phyloP scores from a whole-genome alignment of 176 grass and related monocot genomes.

The Themeda triandra region DNA sequence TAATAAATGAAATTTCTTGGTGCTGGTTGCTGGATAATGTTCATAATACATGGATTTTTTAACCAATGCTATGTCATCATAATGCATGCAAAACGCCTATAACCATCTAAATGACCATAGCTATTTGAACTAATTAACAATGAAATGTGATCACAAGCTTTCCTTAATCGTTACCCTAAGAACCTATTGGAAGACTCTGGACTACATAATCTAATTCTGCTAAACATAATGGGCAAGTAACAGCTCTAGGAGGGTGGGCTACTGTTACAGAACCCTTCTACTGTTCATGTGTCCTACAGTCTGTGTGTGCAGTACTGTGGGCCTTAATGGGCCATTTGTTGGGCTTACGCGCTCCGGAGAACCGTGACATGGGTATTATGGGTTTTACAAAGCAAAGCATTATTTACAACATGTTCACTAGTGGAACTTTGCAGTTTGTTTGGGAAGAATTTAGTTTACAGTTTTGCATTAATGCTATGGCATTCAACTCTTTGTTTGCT shows the following conservation, averaged over 20 bases:
- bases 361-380: neutral
- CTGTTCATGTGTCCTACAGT: neutral
- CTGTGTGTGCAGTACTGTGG: neutral
- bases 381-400: neutral
- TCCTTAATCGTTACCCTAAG: neutral
- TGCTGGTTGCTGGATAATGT: slow-evolving; percentile 8
- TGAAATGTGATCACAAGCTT: neutral
- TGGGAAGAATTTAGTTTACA: neutral
- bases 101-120: neutral
- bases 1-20: too few relatives aligned
- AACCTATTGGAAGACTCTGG: neutral
- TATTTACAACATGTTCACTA: slow-evolving; percentile 10
- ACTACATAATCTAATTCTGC: neutral
- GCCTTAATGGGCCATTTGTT: neutral
- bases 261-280: neutral
- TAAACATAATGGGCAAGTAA: neutral
- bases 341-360: neutral
- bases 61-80: neutral
- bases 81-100: neutral
- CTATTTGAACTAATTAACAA: neutral
- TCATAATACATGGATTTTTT: neutral
- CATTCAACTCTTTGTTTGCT: slow-evolving; percentile 8
- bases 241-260: neutral
- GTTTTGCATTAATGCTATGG: neutral
- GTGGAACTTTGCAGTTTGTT: neutral